Evolutionary conservation across 169 alveolate species (phyloP), one percentile per base, ranked within the genome.

Genomic region (Plasmodium berghei): DNA sequence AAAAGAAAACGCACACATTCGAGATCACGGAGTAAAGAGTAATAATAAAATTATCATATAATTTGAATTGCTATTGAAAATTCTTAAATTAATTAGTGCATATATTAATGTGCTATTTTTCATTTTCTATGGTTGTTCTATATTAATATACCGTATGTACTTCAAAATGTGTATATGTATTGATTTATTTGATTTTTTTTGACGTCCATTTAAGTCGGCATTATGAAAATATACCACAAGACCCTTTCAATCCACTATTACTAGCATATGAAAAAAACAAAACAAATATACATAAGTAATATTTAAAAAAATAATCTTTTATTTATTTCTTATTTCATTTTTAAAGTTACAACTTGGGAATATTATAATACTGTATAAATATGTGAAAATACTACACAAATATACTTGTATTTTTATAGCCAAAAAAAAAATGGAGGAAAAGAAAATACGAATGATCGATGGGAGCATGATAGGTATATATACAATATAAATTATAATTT

Each of bases 401-500:
- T 72, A 42, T 59, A 34, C 55, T 20, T 48, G 1, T 5, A 55
- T 16, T 45, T 72, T 56, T 72, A 72, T 14, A 72, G 18, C 52
- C 1, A 6, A 46, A 80, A 40, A 66, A 66, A 34, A 12, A 52
- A 59, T n/a, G 61, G 54, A 14, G 83, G 56, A 9, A 49, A 26
- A 54, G 20, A 28, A n/a, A 64, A 63, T 40, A 14, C 70, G 10
- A 67, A 46, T 46, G 49, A 34, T 34, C 66, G 72, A 59, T 80
- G 90, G 90, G 67, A 56, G 16, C 90, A 80, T 40, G 91, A 85
- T 64, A 85, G 77, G 91, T 85, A 85, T 70, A 64, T 56, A 6
- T 28, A 16, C 9, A 14, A 14, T 56, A 14, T 56, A n/a, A 20
- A 28, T n/a, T 14, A 52, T 14, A 14, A 52, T 52, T 52, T 52